phyloP scores from a whole-genome alignment of 1,139 yeast genomes.

The Lodderomyces jiufengensis region DNA sequence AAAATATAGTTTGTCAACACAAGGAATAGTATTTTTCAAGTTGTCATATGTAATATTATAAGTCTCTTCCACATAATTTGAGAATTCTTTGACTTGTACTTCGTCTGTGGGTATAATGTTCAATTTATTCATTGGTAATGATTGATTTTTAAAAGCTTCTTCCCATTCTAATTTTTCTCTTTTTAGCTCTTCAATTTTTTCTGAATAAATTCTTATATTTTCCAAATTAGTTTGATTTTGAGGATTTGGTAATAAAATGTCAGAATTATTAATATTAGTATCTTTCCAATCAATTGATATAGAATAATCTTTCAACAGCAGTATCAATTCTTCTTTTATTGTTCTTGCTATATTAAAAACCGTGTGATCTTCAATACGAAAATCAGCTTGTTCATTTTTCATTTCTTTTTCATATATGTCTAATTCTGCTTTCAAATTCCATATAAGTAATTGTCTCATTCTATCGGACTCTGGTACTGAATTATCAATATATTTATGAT shows the following conservation, averaged over 20 bases:
- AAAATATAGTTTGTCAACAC: constrained; percentile 22
- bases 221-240: constrained; percentile 49
- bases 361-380: constrained; percentile 30
- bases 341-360: constrained; percentile 56
- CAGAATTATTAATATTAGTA: constrained; percentile 20
- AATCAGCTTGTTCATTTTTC: constrained; percentile 19
- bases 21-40: constrained; percentile 15
- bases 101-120: constrained; percentile 9
- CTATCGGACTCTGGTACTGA: constrained; percentile 69
- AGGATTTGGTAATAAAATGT: constrained; percentile 50
- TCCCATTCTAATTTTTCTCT: constrained; percentile 52
- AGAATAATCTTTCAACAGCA: constrained; percentile 56
- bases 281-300: constrained; percentile 69
- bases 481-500: constrained; percentile 59
- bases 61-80: constrained; percentile 5
- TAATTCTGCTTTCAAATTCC: constrained; percentile 60
- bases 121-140: constrained; percentile 18
- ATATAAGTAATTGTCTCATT: constrained; percentile 64
- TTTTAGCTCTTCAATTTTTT: constrained; percentile 40
- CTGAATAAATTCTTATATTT: constrained; percentile 43
- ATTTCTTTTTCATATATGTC: constrained; percentile 30
- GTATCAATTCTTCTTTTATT: constrained; percentile 60
- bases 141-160: constrained; percentile 23
- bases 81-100: not conserved
- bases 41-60: constrained; percentile 15